phyloP scores from a whole-genome alignment of 192 early-diverging fungal genomes.

The Powellomyces hirtus region DNA sequence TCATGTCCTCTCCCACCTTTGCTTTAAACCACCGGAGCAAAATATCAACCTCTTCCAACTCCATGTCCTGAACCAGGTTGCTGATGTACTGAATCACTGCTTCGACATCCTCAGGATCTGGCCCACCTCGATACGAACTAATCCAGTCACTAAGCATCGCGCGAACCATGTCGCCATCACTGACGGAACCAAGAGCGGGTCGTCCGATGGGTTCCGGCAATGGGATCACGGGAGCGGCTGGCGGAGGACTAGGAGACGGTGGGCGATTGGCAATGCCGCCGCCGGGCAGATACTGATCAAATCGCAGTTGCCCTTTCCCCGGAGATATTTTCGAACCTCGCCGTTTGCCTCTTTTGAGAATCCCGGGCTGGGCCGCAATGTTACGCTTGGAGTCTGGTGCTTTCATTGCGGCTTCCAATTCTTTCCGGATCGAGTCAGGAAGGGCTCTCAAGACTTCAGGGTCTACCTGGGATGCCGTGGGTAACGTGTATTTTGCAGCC shows the following conservation, averaged over 20 bases:
- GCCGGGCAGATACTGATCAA: not conserved
- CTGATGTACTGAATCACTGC: not conserved
- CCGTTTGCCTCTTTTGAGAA: not conserved
- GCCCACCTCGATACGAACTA: not conserved
- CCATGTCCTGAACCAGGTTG: constrained; percentile 10
- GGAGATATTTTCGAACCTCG: not conserved
- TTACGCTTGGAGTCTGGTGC: not conserved
- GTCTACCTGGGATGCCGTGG: constrained; percentile 40
- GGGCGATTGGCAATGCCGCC: not conserved
- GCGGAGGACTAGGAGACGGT: not conserved
- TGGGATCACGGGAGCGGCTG: not conserved
- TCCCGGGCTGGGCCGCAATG: not conserved
- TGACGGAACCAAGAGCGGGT: not conserved
- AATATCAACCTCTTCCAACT: constrained; percentile 15
- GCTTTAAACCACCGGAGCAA: constrained; percentile 5
- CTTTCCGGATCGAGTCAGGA: constrained; percentile 31
- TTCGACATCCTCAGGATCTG: constrained; percentile 4
- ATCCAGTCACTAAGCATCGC: constrained; percentile 13
- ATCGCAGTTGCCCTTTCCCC: not conserved
- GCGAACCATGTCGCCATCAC: not conserved
- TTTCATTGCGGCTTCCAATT: constrained; percentile 5
- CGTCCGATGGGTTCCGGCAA: not conserved
- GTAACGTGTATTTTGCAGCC: not conserved
- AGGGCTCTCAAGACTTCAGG: constrained; percentile 33
- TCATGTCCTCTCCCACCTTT: not conserved